phyloP scores from a whole-genome alignment of 1,284 basidiomycete genomes.

The Anthracocystis walkeri region DNA sequence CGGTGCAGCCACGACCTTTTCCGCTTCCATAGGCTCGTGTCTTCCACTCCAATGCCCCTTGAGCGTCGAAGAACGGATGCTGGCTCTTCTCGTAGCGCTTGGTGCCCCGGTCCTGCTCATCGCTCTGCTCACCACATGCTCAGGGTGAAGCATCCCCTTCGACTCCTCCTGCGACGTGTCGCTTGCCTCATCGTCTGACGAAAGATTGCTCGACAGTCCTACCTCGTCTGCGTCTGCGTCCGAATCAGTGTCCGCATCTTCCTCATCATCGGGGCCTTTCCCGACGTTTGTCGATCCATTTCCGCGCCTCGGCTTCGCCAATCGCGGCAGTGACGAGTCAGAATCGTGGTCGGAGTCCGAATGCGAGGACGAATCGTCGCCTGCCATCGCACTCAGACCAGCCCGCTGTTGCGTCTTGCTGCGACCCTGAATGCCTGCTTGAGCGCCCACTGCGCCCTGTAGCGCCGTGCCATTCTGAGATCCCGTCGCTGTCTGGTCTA shows the following conservation, averaged over 20 bases:
- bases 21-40: slow-evolving; percentile 16
- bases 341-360: slow-evolving; percentile 26
- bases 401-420: slow-evolving; percentile 12
- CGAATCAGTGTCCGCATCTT: slow-evolving; percentile 12
- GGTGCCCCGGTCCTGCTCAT: background rate
- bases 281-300: background rate
- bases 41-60: slow-evolving; percentile 36
- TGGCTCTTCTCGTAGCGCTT: slow-evolving; percentile 9
- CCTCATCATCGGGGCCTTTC: slow-evolving; percentile 19
- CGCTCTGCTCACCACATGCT: background rate
- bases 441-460: background rate
- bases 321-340: background rate
- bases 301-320: background rate
- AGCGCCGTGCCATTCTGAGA: slow-evolving; percentile 2
- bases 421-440: background rate
- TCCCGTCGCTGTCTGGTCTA: background rate
- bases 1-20: slow-evolving; percentile 29
- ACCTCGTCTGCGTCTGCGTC: slow-evolving; percentile 29
- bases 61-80: slow-evolving; percentile 40
- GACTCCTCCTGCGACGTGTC: slow-evolving; percentile 36
- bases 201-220: slow-evolving; percentile 38
- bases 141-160: slow-evolving; percentile 21
- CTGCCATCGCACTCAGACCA: slow-evolving; percentile 16
- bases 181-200: slow-evolving; percentile 49
- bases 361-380: slow-evolving; percentile 17